Conservation (phyloP, 345 rosid genomes). For the Eucalyptus dawsonii region DNA sequence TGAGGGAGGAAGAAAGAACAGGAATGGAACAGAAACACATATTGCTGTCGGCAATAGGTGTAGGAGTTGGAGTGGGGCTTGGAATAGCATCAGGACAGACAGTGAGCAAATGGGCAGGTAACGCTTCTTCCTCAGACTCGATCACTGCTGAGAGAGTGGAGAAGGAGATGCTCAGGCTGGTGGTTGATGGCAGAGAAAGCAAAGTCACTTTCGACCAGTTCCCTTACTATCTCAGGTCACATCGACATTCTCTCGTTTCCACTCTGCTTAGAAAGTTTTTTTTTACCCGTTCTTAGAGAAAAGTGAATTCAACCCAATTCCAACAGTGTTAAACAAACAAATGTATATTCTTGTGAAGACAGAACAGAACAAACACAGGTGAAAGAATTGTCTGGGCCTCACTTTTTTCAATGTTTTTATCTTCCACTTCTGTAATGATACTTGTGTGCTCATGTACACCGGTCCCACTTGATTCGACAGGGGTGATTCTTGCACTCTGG, state of each 20-base stretch:
- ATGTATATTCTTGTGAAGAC: not conserved
- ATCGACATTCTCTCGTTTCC: not conserved
- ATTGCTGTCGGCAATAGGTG: constrained; percentile 46
- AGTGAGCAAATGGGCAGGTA: constrained; percentile 38
- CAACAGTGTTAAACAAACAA: not conserved
- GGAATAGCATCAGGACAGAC: constrained; percentile 48
- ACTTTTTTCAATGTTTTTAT: not conserved
- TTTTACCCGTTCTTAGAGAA: not conserved
- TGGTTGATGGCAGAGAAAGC: constrained; percentile 55
- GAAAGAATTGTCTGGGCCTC: not conserved
- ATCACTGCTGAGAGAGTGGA: constrained; percentile 29
- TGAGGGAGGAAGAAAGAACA: not conserved
- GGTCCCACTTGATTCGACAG: not conserved
- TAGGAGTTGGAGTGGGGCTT: constrained; percentile 50
- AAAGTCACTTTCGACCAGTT: constrained; percentile 55
- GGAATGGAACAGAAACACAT: constrained; percentile 39
- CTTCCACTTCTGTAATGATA: not conserved
- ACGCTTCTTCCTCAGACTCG: not conserved
- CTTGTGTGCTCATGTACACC: not conserved
- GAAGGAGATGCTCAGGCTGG: constrained; percentile 36
- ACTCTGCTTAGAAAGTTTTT: not conserved
- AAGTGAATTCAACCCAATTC: not conserved
- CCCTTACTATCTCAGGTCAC: constrained; percentile 61
- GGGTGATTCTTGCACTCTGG: not conserved
- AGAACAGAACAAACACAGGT: not conserved